Evolutionary conservation across 2,329 filamentous ascomycete species (phyloP).

Genomic region (Cryphonectria naterciae): DNA sequence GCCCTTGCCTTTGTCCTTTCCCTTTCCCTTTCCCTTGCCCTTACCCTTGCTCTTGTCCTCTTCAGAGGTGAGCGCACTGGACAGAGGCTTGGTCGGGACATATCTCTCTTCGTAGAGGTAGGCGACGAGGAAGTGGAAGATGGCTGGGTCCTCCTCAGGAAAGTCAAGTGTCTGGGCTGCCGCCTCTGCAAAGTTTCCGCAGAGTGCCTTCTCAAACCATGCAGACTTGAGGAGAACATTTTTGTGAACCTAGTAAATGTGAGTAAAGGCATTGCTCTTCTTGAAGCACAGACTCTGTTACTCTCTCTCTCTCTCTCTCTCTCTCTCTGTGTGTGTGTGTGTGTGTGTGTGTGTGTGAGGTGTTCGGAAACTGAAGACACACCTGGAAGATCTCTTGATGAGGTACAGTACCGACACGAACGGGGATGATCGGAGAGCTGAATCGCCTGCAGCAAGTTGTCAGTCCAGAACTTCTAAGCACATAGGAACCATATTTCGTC

Average conservation of each 20-base stretch:
- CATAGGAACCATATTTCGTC: conserved; percentile 8
- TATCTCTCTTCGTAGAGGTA: conserved; percentile 54
- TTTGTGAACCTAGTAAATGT: conserved; percentile 46
- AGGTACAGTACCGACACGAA: conserved; percentile 47
- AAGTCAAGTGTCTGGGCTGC: conserved; percentile 51
- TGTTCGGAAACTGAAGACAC: conserved; percentile 23
- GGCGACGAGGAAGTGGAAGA: conserved; percentile 57
- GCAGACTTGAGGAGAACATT: conserved; percentile 50
- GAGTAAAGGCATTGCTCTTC: conserved; percentile 9
- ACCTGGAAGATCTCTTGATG: conserved; percentile 50
- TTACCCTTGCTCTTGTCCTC: conserved; percentile 49
- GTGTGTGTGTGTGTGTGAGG: neutral
- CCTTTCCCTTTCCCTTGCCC: conserved; percentile 42
- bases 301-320: no score
- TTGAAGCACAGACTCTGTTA: no score
- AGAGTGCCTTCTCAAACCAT: conserved; percentile 54
- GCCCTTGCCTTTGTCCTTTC: conserved; percentile 46
- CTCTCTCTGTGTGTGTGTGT: no score
- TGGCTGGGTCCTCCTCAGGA: conserved; percentile 54
- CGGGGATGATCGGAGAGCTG: conserved; percentile 49
- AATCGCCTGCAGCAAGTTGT: conserved; percentile 43
- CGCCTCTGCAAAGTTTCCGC: conserved; percentile 52
- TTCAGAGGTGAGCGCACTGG: conserved; percentile 43
- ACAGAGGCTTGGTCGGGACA: conserved; percentile 49
- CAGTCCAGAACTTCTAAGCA: conserved; percentile 25